Conservation (phyloP, 768 basidiomycete species). For the Podaxis sp. region DNA sequence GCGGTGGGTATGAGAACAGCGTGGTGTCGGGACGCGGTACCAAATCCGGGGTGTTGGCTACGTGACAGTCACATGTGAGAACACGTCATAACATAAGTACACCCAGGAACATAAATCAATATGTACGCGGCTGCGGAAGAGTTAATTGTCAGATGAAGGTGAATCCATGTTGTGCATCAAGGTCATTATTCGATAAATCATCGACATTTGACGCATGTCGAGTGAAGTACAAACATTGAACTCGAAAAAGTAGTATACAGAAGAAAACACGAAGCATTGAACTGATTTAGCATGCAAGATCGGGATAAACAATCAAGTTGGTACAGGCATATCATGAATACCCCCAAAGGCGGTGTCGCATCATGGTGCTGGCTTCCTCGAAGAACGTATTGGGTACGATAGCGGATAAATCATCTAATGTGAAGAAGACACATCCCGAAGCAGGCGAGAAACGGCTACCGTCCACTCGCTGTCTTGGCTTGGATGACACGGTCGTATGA, state of each 20-base stretch:
- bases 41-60: background rate
- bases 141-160: background rate
- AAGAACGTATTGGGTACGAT: background rate
- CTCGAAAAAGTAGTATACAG: background rate
- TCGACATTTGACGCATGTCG: background rate
- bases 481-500: slow-evolving; percentile 64
- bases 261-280: background rate
- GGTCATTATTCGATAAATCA: background rate
- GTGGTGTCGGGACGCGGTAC: background rate
- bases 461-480: slow-evolving; percentile 44
- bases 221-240: background rate
- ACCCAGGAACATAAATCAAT: background rate
- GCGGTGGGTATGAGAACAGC: slow-evolving; percentile 4
- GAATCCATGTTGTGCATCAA: background rate
- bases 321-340: background rate
- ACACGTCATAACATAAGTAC: background rate
- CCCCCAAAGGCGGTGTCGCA: background rate
- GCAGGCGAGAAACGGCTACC: slow-evolving; percentile 12
- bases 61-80: slow-evolving; percentile 1
- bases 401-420: background rate
- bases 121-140: background rate
- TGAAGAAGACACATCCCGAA: background rate
- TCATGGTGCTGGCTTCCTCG: background rate
- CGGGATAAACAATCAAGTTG: background rate
- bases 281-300: background rate